Evolutionary conservation across 116 monocot genomes (phyloP).

Genomic region (Cymodocea nodosa): DNA sequence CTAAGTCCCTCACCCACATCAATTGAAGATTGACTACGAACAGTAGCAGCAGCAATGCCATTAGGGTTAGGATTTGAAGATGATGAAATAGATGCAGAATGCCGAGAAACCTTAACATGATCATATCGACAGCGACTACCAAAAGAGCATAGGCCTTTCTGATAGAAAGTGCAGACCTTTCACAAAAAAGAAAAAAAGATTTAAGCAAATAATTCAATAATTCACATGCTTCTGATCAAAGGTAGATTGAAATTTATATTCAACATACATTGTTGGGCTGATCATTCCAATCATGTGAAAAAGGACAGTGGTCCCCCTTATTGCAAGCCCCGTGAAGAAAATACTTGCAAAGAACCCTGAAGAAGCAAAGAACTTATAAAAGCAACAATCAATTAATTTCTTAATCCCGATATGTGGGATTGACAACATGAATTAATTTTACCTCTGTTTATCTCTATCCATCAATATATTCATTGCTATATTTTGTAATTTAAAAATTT

Average conservation of each 20-base stretch:
- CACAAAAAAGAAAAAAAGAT: background rate
- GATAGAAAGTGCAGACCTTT: conserved; percentile 88
- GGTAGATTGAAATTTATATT: background rate
- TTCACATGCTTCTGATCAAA: background rate
- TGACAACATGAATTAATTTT: too few relatives aligned
- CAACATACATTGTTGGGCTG: conserved; percentile 65
- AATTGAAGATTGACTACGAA: conserved; percentile 20
- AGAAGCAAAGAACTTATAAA: background rate
- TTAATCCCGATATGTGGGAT: too few relatives aligned
- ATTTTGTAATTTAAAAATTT: too few relatives aligned
- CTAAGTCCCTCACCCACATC: conserved; percentile 9
- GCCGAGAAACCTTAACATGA: conserved; percentile 60
- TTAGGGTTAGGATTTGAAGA: conserved; percentile 16
- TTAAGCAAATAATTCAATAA: background rate
- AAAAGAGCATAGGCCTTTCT: conserved; percentile 82
- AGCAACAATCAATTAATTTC: too few relatives aligned
- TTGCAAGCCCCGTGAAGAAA: conserved; percentile 83
- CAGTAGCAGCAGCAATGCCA: conserved; percentile 12
- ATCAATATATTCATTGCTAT: too few relatives aligned
- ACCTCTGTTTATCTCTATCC: too few relatives aligned
- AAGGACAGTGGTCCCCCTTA: conserved; percentile 87
- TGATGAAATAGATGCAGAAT: conserved; percentile 22
- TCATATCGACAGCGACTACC: conserved; percentile 90
- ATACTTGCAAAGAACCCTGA: conserved; percentile 86
- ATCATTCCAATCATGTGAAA: conserved; percentile 93